Percentiles rank a stretch among this genome's conserved stretches.
phyloP scores from a whole-genome alignment of 306 rosid genomes.

The Pachyrhizus erosus region DNA sequence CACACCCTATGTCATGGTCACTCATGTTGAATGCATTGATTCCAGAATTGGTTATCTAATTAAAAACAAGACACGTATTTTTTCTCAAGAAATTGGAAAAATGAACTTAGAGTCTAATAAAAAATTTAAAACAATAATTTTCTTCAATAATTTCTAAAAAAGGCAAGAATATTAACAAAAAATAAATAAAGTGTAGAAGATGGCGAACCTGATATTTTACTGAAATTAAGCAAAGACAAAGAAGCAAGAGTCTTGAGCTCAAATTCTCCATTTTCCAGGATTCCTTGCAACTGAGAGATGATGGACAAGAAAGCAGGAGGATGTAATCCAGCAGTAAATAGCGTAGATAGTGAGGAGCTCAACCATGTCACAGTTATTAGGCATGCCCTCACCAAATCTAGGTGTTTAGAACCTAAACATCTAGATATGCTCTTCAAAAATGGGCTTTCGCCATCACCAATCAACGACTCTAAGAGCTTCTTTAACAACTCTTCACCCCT shows the following conservation, averaged over 20 bases:
- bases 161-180: neutral
- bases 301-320: constrained; percentile 60
- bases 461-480: constrained; percentile 57
- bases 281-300: constrained; percentile 56
- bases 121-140: too few species aligned
- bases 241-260: constrained; percentile 78
- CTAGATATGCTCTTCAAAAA: constrained; percentile 60
- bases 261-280: constrained; percentile 56
- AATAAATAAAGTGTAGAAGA: neutral
- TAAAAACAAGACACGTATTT: neutral
- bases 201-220: constrained; percentile 75
- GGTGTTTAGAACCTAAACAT: constrained; percentile 60
- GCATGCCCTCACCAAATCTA: constrained; percentile 62
- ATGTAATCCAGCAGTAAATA: constrained; percentile 56
- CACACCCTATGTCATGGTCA: neutral
- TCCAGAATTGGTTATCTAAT: neutral
- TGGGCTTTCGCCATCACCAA: constrained; percentile 66
- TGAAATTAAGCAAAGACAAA: constrained; percentile 72
- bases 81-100: neutral
- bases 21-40: neutral
- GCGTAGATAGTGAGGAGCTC: constrained; percentile 63
- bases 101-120: neutral
- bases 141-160: too few species aligned
- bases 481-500: constrained; percentile 55
- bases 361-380: constrained; percentile 71